A percentile compares a stretch with the other conserved stretches of the same genome.
Evolutionary conservation across 176 grass and related monocot species (phyloP).

Genomic region (Musa schizocarpa): DNA sequence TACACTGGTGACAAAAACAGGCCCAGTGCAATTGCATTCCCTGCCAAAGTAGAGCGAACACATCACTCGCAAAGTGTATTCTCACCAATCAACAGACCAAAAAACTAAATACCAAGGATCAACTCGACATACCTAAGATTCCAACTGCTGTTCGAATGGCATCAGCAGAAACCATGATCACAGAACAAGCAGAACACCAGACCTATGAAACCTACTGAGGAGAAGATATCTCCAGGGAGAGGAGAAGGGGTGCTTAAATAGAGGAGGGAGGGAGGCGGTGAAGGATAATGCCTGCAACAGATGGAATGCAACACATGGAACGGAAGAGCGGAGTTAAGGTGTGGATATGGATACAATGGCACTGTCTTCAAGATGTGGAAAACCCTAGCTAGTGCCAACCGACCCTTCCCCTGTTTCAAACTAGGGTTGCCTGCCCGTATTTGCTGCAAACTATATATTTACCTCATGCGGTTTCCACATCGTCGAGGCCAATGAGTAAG

Average conservation of each 20-base stretch:
- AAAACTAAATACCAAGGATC: too few relatives aligned
- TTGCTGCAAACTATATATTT: too few relatives aligned
- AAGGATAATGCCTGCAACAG: neutral
- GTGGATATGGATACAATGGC: neutral
- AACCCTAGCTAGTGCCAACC: neutral
- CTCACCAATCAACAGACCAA: too few relatives aligned
- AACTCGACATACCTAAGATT: slow-evolving; percentile 35
- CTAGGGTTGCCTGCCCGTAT: too few relatives aligned
- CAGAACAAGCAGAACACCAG: neutral
- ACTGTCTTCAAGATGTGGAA: slow-evolving; percentile 9
- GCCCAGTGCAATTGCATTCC: slow-evolving; percentile 83
- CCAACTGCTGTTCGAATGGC: slow-evolving; percentile 65
- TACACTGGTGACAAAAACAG: slow-evolving; percentile 90
- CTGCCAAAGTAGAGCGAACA: slow-evolving; percentile 20
- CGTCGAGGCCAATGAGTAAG: too few relatives aligned
- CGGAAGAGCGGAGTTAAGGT: neutral
- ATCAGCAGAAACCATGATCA: slow-evolving; percentile 49
- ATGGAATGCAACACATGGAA: slow-evolving; percentile 16
- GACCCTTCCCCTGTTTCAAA: neutral
- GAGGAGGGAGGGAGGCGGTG: neutral
- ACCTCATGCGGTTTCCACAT: too few relatives aligned
- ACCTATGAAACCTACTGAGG: neutral
- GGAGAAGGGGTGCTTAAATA: neutral
- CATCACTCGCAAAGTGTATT: too few relatives aligned
- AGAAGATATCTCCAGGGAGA: neutral